Percentiles rank a stretch among this genome's conserved stretches.
Conservation (phyloP, 148 eudicot species). For the Mesembryanthemum crystallinum region DNA sequence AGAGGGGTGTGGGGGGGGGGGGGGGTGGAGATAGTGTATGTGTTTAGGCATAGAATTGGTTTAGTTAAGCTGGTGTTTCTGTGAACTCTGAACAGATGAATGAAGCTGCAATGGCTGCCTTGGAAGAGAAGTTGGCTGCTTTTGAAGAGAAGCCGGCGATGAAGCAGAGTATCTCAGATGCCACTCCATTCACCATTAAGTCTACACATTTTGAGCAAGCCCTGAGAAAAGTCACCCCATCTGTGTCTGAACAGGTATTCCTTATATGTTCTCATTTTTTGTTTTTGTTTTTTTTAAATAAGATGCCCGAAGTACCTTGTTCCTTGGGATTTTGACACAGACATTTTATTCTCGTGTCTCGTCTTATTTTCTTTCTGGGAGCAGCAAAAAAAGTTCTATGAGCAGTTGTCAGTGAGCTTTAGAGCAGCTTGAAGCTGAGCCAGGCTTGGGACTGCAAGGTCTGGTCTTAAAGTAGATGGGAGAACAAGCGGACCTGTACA, state of each 20-base stretch:
- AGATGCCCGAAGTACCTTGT: neutral
- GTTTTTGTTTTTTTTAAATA: neutral
- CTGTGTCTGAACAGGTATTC: constrained; percentile 38
- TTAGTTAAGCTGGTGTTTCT: neutral
- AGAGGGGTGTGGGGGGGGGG: no score
- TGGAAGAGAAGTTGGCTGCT: constrained; percentile 43
- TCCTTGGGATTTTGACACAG: neutral
- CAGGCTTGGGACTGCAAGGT: neutral
- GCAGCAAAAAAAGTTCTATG: constrained; percentile 30
- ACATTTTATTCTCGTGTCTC: neutral
- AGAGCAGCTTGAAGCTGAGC: constrained; percentile 9
- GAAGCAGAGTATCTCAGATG: neutral
- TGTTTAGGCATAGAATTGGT: neutral
- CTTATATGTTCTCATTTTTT: neutral
- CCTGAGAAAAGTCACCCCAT: constrained; percentile 34
- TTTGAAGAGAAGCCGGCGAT: constrained; percentile 37
- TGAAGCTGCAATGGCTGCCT: constrained; percentile 77
- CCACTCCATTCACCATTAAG: constrained; percentile 30
- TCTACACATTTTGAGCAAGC: constrained; percentile 39
- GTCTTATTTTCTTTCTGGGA: neutral
- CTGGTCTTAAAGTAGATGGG: neutral
- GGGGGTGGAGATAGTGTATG: neutral
- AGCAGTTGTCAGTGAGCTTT: constrained; percentile 22
- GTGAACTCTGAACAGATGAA: constrained; percentile 43
- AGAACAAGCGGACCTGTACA: neutral